Base-by-base conservation (phyloP, 257 asterid genomes). In the Datura wrightii region DNA sequence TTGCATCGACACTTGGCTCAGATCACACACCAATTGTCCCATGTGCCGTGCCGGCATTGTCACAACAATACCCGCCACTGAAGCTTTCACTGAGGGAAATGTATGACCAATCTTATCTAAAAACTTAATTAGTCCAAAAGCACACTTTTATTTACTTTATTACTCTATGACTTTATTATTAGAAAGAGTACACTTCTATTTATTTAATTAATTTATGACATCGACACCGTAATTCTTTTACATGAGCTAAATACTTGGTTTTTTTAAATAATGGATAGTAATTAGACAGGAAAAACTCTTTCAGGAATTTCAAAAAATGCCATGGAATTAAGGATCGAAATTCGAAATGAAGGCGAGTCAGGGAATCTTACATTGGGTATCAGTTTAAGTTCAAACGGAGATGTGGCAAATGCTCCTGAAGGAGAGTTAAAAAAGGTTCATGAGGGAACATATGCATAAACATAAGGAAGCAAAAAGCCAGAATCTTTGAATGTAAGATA, bases 1-100 rank as follows among this genome's bases (percentile, higher is more conserved):
- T 37, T 95, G 99, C 83, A 92, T 95, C 42, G 99, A 94, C 80
- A 91, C 97, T 62, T 95, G 98, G 98, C 94, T 95, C 10, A 60
- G 90, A 15, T 92, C 97, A 0, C 98, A 95, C 87, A 92, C 97
- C 5, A 94, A 90, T 69, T 95, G 98, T 89, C 99, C 99, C 52
- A 41, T 92, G 83, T 95, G 99, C 50, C 92, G 99, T 53, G 97
- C 98, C 11, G n/a, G 13, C 50, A 67, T 67, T 39, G 13, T 67
- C 52, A 37, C 34, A 50, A 37, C 50, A 15, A 37, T 15, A 39
- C 24, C 76, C 31, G 1, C 31, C 9, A 7, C 31, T 37, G 18
- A 13, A 37, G 13, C 14, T 15, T 67, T 15, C 6, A 0, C 7
- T 37, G 76, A 66, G 31, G 4, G 4, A 39, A 37, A 67, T 0